These are phyloP conservation scores for Fusarium nodosum DNA, from an alignment of 2,329 filamentous ascomycete genomes.

Conservation along the genomic window DNA sequence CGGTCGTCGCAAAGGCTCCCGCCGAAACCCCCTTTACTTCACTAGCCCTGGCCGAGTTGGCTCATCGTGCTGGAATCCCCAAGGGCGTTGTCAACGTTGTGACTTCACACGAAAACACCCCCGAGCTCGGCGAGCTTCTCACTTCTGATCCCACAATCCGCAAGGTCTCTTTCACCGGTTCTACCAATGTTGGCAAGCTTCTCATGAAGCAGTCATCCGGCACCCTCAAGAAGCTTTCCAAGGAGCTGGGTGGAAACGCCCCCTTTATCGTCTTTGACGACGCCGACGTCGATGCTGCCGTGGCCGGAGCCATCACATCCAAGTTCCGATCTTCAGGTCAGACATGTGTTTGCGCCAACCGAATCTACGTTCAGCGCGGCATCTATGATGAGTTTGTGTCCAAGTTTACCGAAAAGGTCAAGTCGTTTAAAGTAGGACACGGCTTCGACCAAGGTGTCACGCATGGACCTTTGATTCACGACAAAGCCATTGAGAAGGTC, in stretches of 20 bases:
- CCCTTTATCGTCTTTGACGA: conserved; percentile 98
- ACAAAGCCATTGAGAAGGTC: conserved; percentile 83
- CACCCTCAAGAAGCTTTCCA: conserved; percentile 85
- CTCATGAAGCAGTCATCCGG: conserved; percentile 91
- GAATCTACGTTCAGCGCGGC: conserved; percentile 82
- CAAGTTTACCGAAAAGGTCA: conserved; percentile 79
- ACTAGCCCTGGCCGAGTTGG: conserved; percentile 88
- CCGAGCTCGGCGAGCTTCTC: conserved; percentile 80
- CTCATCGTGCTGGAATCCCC: conserved; percentile 87
- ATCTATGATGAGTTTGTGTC: conserved; percentile 82
- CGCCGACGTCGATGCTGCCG: conserved; percentile 87
- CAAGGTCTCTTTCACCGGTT: conserved; percentile 96
- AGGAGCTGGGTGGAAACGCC: conserved; percentile 94
- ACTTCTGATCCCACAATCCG: conserved; percentile 80
- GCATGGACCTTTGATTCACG: conserved; percentile 88
- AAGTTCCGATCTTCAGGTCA: conserved; percentile 97
- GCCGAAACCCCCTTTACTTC: conserved; percentile 93
- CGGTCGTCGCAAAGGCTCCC: conserved; percentile 91
- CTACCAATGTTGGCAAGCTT: conserved; percentile 74
- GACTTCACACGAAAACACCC: conserved; percentile 82
- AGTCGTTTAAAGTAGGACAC: conserved; percentile 79
- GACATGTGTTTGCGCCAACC: conserved; percentile 93
- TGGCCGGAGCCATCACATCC: conserved; percentile 83
- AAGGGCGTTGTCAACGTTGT: conserved; percentile 92
- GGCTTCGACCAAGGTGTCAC: conserved; percentile 79